Evolutionary conservation across 164 flowering plant genomes (phyloP), one percentile per base, ranked within the genome.

Genomic region (Aristolochia contorta): DNA sequence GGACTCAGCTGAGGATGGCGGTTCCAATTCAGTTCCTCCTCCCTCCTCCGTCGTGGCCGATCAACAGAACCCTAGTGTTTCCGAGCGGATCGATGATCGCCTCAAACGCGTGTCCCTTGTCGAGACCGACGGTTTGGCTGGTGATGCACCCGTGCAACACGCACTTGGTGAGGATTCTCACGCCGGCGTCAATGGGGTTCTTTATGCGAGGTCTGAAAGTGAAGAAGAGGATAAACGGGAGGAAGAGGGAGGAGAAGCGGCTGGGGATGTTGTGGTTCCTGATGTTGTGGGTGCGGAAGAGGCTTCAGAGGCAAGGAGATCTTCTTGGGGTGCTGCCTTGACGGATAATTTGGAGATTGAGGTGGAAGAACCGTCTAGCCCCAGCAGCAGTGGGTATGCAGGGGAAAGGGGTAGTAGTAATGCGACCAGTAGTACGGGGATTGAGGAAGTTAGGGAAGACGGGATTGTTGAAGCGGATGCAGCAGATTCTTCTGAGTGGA

Each of bases 341-440:
- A 57, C 47, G 22, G 47, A 46, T 21, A 48, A 30, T 23, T 30
- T 23, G 37, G 60, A 64, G 47, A 13, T 13, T 30, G 67, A 57
- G 47, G 54, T 15, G 37, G 67, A 57, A 46, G 50, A 59, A 20
- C 75, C 69, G 20, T 60, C 77, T 50, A 92, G 91, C 59, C 90
- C 98, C 32, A 86, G 91, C 65, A 93, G 95, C 59, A 88, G 93
- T 43, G 97, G 97, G 1, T 90, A 93, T 61, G 93, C 87, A 0
- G 97, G 95, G 16, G 97, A 79, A 73, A 78, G 85, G 72, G 96
- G 96, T 13, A 87, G 82, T 57, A 79, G 80, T 60, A 69, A 78
- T 54, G 85, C 81, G 47, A 67, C 79, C 13, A 79, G 80, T 58
- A 75, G 60, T 8, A 77, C 78, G 15, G 82, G 77, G 45, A 77